phyloP scores from a whole-genome alignment of 129 eudicot genomes.

The Tanacetum coccineum region DNA sequence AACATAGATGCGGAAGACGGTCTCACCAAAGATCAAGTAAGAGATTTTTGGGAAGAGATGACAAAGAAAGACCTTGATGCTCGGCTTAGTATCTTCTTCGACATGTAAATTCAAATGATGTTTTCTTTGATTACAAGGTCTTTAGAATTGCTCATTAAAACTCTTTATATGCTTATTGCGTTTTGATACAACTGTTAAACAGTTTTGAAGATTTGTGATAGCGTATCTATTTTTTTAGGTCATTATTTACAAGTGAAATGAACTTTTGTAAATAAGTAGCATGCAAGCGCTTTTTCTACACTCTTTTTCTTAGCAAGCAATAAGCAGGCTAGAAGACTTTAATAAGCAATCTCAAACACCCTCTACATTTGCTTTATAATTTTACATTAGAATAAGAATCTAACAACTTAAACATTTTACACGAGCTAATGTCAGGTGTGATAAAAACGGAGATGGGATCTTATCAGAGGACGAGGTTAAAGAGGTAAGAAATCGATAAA shows the following conservation, averaged over 20 bases:
- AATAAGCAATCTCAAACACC: no score
- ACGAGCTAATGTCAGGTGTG: constrained; percentile 63
- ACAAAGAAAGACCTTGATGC: constrained; percentile 69
- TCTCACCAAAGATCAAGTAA: constrained; percentile 47
- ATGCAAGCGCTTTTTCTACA: no score
- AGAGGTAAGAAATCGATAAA: constrained; percentile 53
- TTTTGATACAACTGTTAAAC: no score
- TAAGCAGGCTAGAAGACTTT: no score
- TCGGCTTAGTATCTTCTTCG: constrained; percentile 89
- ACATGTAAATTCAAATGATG: constrained; percentile 46
- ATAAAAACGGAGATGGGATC: constrained; percentile 94
- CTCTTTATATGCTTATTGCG: no score
- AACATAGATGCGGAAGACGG: constrained; percentile 43
- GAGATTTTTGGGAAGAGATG: constrained; percentile 81
- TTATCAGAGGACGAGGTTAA: constrained; percentile 88
- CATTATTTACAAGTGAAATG: no score
- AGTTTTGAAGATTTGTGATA: no score
- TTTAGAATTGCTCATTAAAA: no score
- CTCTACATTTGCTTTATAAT: background rate
- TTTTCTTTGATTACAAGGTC: no score
- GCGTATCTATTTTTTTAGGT: no score
- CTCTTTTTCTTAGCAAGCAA: no score
- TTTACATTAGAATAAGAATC: background rate
- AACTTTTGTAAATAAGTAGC: no score
- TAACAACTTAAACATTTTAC: constrained; percentile 1